Percentiles rank a stretch among this genome's conserved stretches.
Conservation (phyloP, 352 stramenopile genomes). For the Globisporangium alternatum region DNA sequence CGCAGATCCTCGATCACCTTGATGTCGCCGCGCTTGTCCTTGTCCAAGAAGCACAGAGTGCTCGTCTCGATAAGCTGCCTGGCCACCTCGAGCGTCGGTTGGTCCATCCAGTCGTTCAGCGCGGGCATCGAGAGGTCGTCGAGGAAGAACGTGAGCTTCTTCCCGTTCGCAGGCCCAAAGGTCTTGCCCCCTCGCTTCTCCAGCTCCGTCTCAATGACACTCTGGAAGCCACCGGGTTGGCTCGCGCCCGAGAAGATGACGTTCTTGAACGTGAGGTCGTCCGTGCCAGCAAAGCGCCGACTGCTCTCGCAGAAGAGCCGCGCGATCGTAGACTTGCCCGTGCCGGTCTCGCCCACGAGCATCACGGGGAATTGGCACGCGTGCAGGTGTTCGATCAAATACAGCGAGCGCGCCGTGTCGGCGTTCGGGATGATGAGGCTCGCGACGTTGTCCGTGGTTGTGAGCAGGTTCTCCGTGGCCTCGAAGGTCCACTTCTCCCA, state of each 20-base stretch:
- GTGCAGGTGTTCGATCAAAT: constrained; percentile 69
- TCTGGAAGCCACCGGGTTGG: constrained; percentile 76
- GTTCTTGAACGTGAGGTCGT: constrained; percentile 70
- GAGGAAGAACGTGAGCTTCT: constrained; percentile 79
- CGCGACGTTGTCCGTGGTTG: constrained; percentile 59
- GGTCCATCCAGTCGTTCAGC: constrained; percentile 71
- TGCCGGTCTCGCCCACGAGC: constrained; percentile 82
- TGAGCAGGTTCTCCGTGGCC: constrained; percentile 19
- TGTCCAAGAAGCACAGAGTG: constrained; percentile 77
- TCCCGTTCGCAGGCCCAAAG: constrained; percentile 62
- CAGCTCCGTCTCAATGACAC: constrained; percentile 62
- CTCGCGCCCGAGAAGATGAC: constrained; percentile 88
- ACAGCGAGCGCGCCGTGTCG: constrained; percentile 71
- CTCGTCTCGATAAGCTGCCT: constrained; percentile 69
- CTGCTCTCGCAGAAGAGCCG: constrained; percentile 71
- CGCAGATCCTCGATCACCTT: constrained; percentile 70
- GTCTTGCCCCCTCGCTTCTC: constrained; percentile 83
- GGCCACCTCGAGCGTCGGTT: constrained; percentile 72
- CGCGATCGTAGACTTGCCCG: constrained; percentile 83
- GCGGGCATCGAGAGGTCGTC: constrained; percentile 74
- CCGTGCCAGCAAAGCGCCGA: constrained; percentile 16
- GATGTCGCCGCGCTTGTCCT: constrained; percentile 80
- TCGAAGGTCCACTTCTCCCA: constrained; percentile 86
- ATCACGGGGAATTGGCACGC: constrained; percentile 59
- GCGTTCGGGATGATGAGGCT: constrained; percentile 86